Evolutionary conservation across 371 early-diverging fungal species (phyloP).

Genomic region (Mucor piriformis): DNA sequence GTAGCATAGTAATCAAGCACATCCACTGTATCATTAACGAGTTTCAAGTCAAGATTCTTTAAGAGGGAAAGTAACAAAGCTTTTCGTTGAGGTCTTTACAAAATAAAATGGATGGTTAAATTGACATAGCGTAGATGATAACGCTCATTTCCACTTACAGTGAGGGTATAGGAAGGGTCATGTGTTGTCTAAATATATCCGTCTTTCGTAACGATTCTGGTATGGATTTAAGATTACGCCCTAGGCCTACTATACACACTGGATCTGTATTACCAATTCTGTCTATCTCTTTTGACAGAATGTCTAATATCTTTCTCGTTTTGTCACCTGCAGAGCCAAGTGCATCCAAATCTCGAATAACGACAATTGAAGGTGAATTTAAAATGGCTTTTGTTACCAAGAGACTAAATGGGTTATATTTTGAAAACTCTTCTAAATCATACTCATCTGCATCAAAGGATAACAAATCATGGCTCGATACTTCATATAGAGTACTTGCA

Average conservation of each 20-base stretch:
- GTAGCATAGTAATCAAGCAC: constrained; percentile 23
- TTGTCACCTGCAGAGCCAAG: constrained; percentile 19
- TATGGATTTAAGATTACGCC: constrained; percentile 25
- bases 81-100: constrained; percentile 32
- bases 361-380: constrained; percentile 27
- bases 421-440: constrained; percentile 23
- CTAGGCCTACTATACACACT: constrained; percentile 42
- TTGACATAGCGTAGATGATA: no score
- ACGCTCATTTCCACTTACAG: constrained; percentile 37
- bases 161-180: constrained; percentile 43
- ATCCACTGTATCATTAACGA: neutral
- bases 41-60: constrained; percentile 7
- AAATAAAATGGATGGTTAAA: neutral
- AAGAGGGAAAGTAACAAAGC: constrained; percentile 21
- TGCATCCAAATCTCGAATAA: constrained; percentile 33
- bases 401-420: constrained; percentile 37
- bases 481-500: constrained; percentile 11
- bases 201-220: constrained; percentile 36
- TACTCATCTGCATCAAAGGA: constrained; percentile 35
- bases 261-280: constrained; percentile 18
- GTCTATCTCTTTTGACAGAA: constrained; percentile 21
- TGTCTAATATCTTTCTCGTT: constrained; percentile 14
- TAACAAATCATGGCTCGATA: constrained; percentile 37
- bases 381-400: constrained; percentile 26
- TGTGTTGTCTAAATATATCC: constrained; percentile 45